Conservation (phyloP, 148 eudicot genomes). For the Selenicereus undatus region DNA sequence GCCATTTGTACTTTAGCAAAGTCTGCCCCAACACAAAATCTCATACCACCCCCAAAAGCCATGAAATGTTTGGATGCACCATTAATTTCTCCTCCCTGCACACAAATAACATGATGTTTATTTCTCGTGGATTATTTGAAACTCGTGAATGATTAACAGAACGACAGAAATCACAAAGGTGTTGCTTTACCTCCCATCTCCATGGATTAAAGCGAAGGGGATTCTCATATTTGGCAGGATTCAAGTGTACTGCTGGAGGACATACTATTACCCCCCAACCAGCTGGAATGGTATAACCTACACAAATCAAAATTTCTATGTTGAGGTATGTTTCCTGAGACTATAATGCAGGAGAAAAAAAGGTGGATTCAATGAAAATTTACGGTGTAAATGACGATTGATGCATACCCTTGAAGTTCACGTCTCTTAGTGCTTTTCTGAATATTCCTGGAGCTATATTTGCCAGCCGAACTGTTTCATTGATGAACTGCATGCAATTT, state of each 20-base stretch:
- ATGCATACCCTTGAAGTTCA: slow-evolving; percentile 60
- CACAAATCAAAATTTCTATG: slow-evolving; percentile 21
- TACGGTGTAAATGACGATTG: not conserved
- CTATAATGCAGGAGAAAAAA: not conserved
- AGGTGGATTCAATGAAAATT: not conserved
- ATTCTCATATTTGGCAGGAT: slow-evolving; percentile 62
- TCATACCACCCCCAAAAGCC: slow-evolving; percentile 93
- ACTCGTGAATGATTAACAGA: not conserved
- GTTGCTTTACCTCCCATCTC: slow-evolving; percentile 76
- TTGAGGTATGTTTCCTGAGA: slow-evolving; percentile 21
- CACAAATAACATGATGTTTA: slow-evolving; percentile 1
- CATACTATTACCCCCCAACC: slow-evolving; percentile 95
- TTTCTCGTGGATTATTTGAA: too few relatives aligned
- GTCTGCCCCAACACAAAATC: slow-evolving; percentile 82
- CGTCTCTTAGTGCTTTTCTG: slow-evolving; percentile 69
- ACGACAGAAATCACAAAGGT: not conserved
- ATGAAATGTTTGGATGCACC: slow-evolving; percentile 72
- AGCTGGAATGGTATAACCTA: slow-evolving; percentile 90
- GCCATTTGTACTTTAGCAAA: slow-evolving; percentile 81
- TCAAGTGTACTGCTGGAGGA: slow-evolving; percentile 90
- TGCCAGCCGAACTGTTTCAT: slow-evolving; percentile 90
- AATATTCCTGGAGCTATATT: slow-evolving; percentile 88
- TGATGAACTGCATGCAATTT: slow-evolving; percentile 60
- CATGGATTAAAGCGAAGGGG: slow-evolving; percentile 82
- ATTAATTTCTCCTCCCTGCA: slow-evolving; percentile 51